Percentiles rank a stretch among this genome's conserved stretches.
These are phyloP conservation scores for Blastobotrys indianensis DNA, from an alignment of 1,139 yeast genomes.

Conservation along the genomic window DNA sequence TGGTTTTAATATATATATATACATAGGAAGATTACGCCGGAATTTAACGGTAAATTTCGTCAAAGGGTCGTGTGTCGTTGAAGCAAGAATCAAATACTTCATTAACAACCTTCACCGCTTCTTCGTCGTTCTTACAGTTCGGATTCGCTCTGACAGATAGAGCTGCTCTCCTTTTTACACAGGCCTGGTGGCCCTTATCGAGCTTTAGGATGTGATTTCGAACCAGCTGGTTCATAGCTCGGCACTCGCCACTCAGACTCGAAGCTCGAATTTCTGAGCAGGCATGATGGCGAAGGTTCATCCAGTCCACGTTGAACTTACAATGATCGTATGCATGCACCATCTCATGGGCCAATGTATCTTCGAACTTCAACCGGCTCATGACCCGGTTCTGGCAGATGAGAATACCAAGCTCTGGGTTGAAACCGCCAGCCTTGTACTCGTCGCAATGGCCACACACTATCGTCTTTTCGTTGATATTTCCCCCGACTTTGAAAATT, in stretches of 20 bases:
- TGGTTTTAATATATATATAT: neutral
- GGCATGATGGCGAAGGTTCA: slow-evolving; percentile 84
- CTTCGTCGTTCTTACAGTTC: slow-evolving; percentile 59
- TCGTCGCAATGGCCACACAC: slow-evolving; percentile 83
- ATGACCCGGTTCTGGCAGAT: slow-evolving; percentile 80
- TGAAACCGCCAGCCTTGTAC: slow-evolving; percentile 86
- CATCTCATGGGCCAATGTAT: slow-evolving; percentile 85
- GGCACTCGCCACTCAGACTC: slow-evolving; percentile 89
- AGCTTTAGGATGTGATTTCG: slow-evolving; percentile 46
- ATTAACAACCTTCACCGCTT: slow-evolving; percentile 74
- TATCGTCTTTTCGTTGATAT: slow-evolving; percentile 45
- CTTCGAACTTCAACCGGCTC: slow-evolving; percentile 80
- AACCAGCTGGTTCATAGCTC: slow-evolving; percentile 78
- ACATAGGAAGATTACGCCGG: neutral
- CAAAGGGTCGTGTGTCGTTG: slow-evolving; percentile 93
- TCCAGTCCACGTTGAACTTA: slow-evolving; percentile 80
- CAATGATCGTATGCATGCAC: slow-evolving; percentile 91
- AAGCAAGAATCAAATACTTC: slow-evolving; percentile 92
- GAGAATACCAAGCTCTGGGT: slow-evolving; percentile 80
- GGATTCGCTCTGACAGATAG: slow-evolving; percentile 86
- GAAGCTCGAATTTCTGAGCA: slow-evolving; percentile 96
- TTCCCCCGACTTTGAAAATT: slow-evolving; percentile 63
- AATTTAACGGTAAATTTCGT: slow-evolving; percentile 68
- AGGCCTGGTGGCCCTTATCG: slow-evolving; percentile 80
- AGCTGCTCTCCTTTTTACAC: slow-evolving; percentile 83